phyloP scores from a whole-genome alignment of 73 alveolate genomes.

The Strombidium stylifer region DNA sequence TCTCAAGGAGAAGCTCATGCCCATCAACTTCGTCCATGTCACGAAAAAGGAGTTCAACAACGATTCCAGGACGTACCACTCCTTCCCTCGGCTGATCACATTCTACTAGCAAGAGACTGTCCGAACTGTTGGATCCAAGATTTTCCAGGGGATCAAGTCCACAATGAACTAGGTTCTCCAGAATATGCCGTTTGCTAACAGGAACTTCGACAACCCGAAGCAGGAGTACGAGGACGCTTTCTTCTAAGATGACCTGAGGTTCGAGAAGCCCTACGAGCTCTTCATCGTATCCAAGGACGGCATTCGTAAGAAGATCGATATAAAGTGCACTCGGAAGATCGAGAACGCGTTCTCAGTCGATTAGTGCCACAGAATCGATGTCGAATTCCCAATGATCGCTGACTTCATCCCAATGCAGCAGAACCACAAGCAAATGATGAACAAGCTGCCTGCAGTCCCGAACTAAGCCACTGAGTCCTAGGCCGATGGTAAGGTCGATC shows the following conservation, averaged over 20 bases:
- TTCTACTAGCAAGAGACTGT: constrained; percentile 6
- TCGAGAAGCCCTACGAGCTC: constrained; percentile 5
- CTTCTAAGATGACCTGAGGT: constrained; percentile 12
- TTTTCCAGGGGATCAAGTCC: constrained; percentile 3
- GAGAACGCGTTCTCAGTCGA: background rate
- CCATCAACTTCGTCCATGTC: constrained; percentile 16
- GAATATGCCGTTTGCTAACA: background rate
- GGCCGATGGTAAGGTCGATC: background rate
- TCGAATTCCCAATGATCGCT: constrained; percentile 13
- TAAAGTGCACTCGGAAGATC: background rate
- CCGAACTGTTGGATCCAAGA: background rate
- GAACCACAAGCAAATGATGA: background rate
- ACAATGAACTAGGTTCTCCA: background rate
- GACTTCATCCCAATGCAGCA: constrained; percentile 2
- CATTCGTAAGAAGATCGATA: background rate
- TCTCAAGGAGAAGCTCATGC: background rate
- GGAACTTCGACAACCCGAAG: background rate
- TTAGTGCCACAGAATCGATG: background rate
- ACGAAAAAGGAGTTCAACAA: background rate
- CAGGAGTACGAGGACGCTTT: background rate
- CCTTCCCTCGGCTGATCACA: constrained; percentile 21
- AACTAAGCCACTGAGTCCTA: background rate
- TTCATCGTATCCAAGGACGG: background rate
- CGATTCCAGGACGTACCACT: background rate
- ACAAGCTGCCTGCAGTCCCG: background rate